Percentiles rank a stretch among this genome's conserved stretches.
Evolutionary conservation across 169 alveolate species (phyloP).

Genomic region (Ichthyophthirius multifiliis): DNA sequence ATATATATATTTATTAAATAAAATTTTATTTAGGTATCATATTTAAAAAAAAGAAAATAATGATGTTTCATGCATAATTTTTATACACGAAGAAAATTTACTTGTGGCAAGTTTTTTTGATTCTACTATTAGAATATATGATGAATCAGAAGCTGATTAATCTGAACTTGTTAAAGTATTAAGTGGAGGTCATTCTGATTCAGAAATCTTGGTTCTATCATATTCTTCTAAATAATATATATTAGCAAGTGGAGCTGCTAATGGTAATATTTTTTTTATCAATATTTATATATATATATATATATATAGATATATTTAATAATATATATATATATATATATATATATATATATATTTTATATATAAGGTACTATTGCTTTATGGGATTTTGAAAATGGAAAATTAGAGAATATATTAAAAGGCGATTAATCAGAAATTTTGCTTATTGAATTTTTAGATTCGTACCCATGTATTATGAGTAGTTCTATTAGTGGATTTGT

Average conservation of each 20-base stretch:
- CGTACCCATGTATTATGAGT: slow-evolving; percentile 70
- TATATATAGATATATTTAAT: neutral
- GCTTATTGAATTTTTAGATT: slow-evolving; percentile 62
- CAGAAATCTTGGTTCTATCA: slow-evolving; percentile 62
- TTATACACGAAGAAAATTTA: slow-evolving; percentile 53
- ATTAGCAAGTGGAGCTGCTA: too few species aligned
- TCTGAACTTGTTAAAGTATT: slow-evolving; percentile 59
- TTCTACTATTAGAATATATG: slow-evolving; percentile 69
- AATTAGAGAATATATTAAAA: slow-evolving; percentile 62
- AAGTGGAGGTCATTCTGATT: slow-evolving; percentile 69
- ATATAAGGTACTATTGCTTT: slow-evolving; percentile 60
- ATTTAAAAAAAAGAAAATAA: slow-evolving; percentile 46
- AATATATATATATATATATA: too few species aligned
- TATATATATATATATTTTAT: too few species aligned
- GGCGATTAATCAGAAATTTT: slow-evolving; percentile 63
- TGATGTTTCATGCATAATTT: slow-evolving; percentile 52
- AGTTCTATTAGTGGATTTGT: slow-evolving; percentile 58
- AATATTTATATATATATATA: neutral
- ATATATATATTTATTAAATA: too few species aligned
- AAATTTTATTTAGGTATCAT: too few species aligned
- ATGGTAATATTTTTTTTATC: too few species aligned
- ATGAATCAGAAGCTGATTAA: slow-evolving; percentile 80
- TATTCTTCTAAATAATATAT: slow-evolving; percentile 49
- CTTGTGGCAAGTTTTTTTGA: slow-evolving; percentile 70
- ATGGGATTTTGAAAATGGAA: slow-evolving; percentile 85